Percentiles rank a stretch among this genome's conserved stretches.
Evolutionary conservation across 768 basidiomycete genomes (phyloP).

Genomic region (Royoungia palumana): DNA sequence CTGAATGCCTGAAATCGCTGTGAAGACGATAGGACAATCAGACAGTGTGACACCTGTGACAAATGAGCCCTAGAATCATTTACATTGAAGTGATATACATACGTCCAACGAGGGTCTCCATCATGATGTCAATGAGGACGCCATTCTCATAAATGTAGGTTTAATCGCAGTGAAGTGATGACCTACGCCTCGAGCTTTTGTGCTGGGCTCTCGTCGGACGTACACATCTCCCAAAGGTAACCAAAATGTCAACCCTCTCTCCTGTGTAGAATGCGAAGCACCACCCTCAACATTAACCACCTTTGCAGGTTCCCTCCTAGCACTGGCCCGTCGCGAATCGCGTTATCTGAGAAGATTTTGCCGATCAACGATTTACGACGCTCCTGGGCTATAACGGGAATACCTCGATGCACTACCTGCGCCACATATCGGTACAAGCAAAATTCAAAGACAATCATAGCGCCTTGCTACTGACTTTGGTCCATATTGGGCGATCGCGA

Average conservation of each 20-base stretch:
- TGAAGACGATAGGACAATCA: conserved; percentile 28
- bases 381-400: too few species aligned
- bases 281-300: conserved; percentile 1
- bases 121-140: conserved; percentile 30
- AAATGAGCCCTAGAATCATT: conserved; percentile 6
- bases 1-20: conserved; percentile 32
- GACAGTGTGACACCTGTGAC: conserved; percentile 8
- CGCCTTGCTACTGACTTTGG: conserved; percentile 17
- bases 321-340: conserved; percentile 16
- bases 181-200: conserved; percentile 27
- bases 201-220: conserved; percentile 26
- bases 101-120: conserved; percentile 29
- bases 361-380: neutral
- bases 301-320: conserved; percentile 33
- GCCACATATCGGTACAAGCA: conserved; percentile 2
- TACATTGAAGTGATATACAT: neutral
- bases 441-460: neutral
- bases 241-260: conserved; percentile 27
- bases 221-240: conserved; percentile 26
- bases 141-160: conserved; percentile 30
- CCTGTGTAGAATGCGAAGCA: conserved; percentile 11
- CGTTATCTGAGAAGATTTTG: conserved; percentile 18
- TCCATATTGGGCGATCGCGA: conserved; percentile 26
- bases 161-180: conserved; percentile 29
- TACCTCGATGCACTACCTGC: conserved; percentile 32